A percentile compares a stretch with the other conserved stretches of the same genome.
Evolutionary conservation across 352 stramenopile species (phyloP).

Genomic region (Globisporangium camurandrum): DNA sequence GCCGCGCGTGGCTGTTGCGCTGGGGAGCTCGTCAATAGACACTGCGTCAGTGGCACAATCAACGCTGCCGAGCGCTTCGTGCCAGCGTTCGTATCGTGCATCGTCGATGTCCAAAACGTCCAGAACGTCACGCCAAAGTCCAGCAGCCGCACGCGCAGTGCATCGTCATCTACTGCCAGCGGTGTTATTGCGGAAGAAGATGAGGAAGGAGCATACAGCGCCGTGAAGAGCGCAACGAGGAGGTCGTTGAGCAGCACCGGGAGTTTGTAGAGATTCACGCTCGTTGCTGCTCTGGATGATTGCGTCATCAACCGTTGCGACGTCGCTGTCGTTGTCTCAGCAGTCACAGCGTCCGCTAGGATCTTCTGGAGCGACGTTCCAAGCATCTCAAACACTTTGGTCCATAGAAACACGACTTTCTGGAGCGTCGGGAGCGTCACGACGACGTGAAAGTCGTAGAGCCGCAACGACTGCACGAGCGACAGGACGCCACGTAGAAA

Average conservation of each 20-base stretch:
- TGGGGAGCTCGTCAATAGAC: slow-evolving; percentile 31
- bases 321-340: slow-evolving; percentile 11
- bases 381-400: slow-evolving; percentile 62
- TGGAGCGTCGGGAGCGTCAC: slow-evolving; percentile 56
- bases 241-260: slow-evolving; percentile 70
- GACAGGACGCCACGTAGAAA: slow-evolving; percentile 64
- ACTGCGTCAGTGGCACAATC: slow-evolving; percentile 44
- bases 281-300: slow-evolving; percentile 11
- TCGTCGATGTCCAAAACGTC: slow-evolving; percentile 53
- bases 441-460: slow-evolving; percentile 48
- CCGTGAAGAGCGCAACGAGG: slow-evolving; percentile 37
- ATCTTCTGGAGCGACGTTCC: slow-evolving; percentile 21
- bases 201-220: slow-evolving; percentile 29
- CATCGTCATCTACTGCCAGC: slow-evolving; percentile 37
- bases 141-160: slow-evolving; percentile 50
- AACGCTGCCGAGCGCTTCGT: slow-evolving; percentile 51
- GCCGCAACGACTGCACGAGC: slow-evolving; percentile 55
- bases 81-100: slow-evolving; percentile 37
- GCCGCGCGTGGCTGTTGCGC: slow-evolving; percentile 59
- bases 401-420: slow-evolving; percentile 72
- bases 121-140: slow-evolving; percentile 72
- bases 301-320: slow-evolving; percentile 4
- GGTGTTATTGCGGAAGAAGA: slow-evolving; percentile 7
- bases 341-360: slow-evolving; percentile 6
- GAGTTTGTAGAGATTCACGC: slow-evolving; percentile 50